phyloP scores from a whole-genome alignment of 768 basidiomycete species.

The Suillus bovinus region DNA sequence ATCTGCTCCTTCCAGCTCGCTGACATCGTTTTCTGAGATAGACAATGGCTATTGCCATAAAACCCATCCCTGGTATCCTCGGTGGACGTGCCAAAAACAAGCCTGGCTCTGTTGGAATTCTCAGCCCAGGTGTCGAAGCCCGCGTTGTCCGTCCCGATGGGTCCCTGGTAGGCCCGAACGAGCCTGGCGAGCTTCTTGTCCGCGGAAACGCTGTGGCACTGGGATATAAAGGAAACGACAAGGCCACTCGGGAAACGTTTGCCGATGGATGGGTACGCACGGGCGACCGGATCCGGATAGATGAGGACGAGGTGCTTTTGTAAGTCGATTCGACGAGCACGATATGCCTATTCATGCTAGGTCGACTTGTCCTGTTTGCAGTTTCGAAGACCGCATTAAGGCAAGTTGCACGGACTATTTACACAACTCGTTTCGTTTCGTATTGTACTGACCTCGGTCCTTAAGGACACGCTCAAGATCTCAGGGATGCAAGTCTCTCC shows the following conservation, averaged over 20 bases:
- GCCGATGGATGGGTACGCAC: conserved; percentile 66
- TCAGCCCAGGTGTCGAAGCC: conserved; percentile 58
- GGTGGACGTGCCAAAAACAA: conserved; percentile 37
- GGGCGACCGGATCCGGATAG: conserved; percentile 60
- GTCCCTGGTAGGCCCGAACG: conserved; percentile 47
- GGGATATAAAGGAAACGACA: conserved; percentile 69
- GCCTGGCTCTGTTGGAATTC: conserved; percentile 48
- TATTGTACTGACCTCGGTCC: not conserved
- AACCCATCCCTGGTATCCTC: conserved; percentile 42
- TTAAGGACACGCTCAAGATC: conserved; percentile 69
- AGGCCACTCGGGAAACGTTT: conserved; percentile 62
- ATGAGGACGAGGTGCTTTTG: conserved; percentile 60
- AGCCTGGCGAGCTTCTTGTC: conserved; percentile 63
- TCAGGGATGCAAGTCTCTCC: conserved; percentile 74
- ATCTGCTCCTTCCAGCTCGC: not conserved
- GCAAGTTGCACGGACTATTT: conserved; percentile 27
- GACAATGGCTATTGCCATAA: conserved; percentile 51
- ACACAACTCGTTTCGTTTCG: conserved; percentile 11
- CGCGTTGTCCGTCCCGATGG: conserved; percentile 55
- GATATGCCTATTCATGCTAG: not conserved
- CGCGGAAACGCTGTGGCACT: conserved; percentile 48
- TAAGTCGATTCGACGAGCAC: conserved; percentile 29
- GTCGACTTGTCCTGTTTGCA: conserved; percentile 19
- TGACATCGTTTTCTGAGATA: conserved; percentile 20
- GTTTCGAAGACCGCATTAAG: conserved; percentile 69